A percentile compares a stretch with the other conserved stretches of the same genome.
phyloP scores from a whole-genome alignment of 192 early-diverging fungal genomes.

The Phlyctochytrium planicorne region DNA sequence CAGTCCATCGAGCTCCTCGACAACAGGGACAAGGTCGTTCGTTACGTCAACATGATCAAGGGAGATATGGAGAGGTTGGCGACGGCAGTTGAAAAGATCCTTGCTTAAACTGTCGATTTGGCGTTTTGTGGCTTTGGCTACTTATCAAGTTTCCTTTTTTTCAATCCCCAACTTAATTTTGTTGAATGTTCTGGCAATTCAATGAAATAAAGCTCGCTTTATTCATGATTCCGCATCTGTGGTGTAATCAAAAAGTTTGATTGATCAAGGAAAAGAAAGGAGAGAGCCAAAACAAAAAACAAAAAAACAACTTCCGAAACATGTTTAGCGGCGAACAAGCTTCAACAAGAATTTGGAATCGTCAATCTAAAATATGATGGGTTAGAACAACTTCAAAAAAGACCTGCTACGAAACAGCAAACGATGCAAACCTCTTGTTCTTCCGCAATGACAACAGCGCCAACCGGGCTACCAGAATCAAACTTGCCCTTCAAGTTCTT shows the following conservation, averaged over 20 bases:
- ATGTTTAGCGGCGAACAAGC: constrained; percentile 42
- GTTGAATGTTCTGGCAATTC: no score
- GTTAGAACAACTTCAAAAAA: constrained; percentile 2
- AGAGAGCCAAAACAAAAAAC: no score
- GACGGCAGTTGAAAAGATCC: constrained; percentile 3
- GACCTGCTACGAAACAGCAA: neutral
- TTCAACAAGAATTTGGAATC: constrained; percentile 74
- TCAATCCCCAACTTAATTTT: no score
- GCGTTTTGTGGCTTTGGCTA: neutral
- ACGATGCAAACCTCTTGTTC: constrained; percentile 68
- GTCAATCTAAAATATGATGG: constrained; percentile 46
- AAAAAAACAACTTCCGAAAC: no score
- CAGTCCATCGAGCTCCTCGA: constrained; percentile 91
- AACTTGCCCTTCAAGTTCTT: constrained; percentile 67
- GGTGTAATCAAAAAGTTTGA: no score
- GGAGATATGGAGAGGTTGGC: constrained; percentile 1
- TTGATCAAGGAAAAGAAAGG: no score
- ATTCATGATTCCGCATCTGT: no score
- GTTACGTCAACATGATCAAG: constrained; percentile 4
- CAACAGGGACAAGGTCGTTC: constrained; percentile 63
- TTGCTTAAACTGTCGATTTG: neutral
- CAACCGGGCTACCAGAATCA: constrained; percentile 16
- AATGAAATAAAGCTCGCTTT: no score
- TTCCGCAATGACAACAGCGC: constrained; percentile 70
- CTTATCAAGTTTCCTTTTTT: neutral